Evolutionary conservation across 768 basidiomycete genomes (phyloP).

Genomic region (Boletus rubroflammeus): DNA sequence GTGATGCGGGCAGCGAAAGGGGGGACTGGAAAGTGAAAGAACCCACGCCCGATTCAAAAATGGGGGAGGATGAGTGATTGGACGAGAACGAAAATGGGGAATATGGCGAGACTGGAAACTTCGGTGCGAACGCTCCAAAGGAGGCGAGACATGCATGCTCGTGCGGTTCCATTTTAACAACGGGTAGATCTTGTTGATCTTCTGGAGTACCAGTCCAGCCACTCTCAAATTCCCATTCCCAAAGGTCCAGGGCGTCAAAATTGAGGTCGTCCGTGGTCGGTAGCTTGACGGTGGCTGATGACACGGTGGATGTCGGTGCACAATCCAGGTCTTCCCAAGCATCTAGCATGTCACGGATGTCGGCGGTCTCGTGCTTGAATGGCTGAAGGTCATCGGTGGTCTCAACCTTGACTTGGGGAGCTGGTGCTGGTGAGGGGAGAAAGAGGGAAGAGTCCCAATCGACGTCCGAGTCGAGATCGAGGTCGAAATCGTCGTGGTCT

Average conservation of each 20-base stretch:
- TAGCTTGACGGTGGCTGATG: constrained; percentile 29
- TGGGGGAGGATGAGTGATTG: constrained; percentile 17
- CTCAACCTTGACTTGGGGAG: constrained; percentile 19
- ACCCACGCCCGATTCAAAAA: constrained; percentile 15
- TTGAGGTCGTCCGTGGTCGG: constrained; percentile 37
- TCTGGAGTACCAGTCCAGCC: constrained; percentile 21
- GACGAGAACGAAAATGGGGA: constrained; percentile 22
- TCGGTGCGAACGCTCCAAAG: constrained; percentile 2
- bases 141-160: constrained; percentile 29
- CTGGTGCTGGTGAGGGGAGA: constrained; percentile 20
- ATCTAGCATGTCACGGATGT: constrained; percentile 63
- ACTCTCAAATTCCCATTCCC: constrained; percentile 35
- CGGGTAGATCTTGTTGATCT: constrained; percentile 19
- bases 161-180: constrained; percentile 43
- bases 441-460: constrained; percentile 48
- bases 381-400: constrained; percentile 27
- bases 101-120: constrained; percentile 13
- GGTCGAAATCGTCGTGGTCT: constrained; percentile 43
- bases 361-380: constrained; percentile 58
- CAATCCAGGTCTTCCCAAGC: constrained; percentile 66
- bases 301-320: constrained; percentile 22
- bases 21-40: constrained; percentile 14
- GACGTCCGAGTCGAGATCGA: constrained; percentile 54
- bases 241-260: constrained; percentile 40
- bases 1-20: constrained; percentile 6